Conservation (phyloP, 2,329 filamentous ascomycete species). For the Leptographium lundbergii region DNA sequence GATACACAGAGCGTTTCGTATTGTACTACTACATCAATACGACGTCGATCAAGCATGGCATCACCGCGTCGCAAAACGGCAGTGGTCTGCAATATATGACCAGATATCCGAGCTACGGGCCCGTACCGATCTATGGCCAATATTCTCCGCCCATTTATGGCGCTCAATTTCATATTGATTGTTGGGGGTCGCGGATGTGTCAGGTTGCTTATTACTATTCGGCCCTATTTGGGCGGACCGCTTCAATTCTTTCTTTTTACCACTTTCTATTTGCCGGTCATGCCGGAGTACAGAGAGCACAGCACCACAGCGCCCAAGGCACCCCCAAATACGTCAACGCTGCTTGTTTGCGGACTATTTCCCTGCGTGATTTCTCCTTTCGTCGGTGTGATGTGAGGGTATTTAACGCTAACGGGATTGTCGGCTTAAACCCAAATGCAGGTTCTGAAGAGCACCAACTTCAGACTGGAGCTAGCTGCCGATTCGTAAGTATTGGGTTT, state of each 20-base stretch:
- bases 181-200: constrained; percentile 5
- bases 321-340: neutral
- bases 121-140: neutral
- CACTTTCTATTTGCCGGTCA: constrained; percentile 4
- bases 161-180: neutral
- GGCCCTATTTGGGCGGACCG: constrained; percentile 13
- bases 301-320: neutral
- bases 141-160: neutral
- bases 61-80: neutral
- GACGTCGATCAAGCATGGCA: neutral
- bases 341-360: neutral
- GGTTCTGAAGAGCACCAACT: constrained; percentile 36
- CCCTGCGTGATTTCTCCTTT: neutral
- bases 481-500: constrained; percentile 39
- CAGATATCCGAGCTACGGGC: neutral
- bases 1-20: neutral
- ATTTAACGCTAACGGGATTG: constrained; percentile 6
- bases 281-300: neutral
- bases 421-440: constrained; percentile 15
- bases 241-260: constrained; percentile 2
- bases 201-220: constrained; percentile 14
- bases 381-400: neutral
- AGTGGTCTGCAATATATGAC: neutral
- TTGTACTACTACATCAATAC: neutral
- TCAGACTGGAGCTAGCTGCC: constrained; percentile 39